A percentile compares a stretch with the other conserved stretches of the same genome.
Conservation (phyloP, 75 land plant genomes). For the Pseudotsuga menziesii region DNA sequence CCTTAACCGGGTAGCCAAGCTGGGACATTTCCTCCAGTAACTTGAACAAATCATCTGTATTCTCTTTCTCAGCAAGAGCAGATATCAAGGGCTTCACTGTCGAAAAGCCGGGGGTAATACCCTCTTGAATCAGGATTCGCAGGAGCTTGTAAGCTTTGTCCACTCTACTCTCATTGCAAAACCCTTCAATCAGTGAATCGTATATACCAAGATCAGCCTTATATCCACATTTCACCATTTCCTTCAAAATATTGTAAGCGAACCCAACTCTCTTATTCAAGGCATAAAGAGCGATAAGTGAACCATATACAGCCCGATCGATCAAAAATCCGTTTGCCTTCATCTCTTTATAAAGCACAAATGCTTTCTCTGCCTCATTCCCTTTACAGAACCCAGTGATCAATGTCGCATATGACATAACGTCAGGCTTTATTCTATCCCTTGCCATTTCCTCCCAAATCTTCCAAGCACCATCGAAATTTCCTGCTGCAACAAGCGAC, state of each 20-base stretch:
- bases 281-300: constrained; percentile 50
- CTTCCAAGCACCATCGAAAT: constrained; percentile 55
- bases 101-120: constrained; percentile 33
- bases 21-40: constrained; percentile 36
- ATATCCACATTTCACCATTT: constrained; percentile 47
- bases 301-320: constrained; percentile 52
- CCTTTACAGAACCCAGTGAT: constrained; percentile 44
- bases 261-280: constrained; percentile 29
- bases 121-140: constrained; percentile 34
- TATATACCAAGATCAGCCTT: constrained; percentile 62
- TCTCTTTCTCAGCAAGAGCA: constrained; percentile 29
- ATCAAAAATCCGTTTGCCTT: constrained; percentile 35
- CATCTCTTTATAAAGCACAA: constrained; percentile 46
- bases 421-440: constrained; percentile 55
- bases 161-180: constrained; percentile 36
- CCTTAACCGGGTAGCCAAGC: constrained; percentile 30
- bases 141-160: constrained; percentile 56
- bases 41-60: constrained; percentile 29
- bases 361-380: constrained; percentile 30
- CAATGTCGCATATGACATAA: constrained; percentile 60
- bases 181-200: constrained; percentile 46
- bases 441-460: constrained; percentile 61
- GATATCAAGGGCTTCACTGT: constrained; percentile 52
- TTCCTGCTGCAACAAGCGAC: constrained; percentile 33
- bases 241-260: constrained; percentile 55